Evolutionary conservation across 352 stramenopile genomes (phyloP), one percentile per base, ranked within the genome.

Genomic region (Globisporangium acanthophoron): DNA sequence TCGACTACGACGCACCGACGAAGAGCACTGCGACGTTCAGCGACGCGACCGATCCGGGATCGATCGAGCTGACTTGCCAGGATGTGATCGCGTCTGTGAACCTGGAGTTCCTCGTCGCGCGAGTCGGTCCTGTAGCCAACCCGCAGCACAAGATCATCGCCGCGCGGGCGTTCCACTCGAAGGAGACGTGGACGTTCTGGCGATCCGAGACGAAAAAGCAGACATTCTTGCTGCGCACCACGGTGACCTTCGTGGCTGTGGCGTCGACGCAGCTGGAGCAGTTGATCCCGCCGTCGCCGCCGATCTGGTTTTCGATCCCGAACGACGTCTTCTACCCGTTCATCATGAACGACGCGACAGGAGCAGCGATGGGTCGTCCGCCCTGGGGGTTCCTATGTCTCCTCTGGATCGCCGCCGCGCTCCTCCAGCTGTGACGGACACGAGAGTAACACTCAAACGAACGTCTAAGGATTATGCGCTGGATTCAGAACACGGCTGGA

Each of bases 261-360:
- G 27, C 58, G 43, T 49, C 56, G 13, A 54, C 54, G 3, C 47
- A 58, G 39, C 31, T 75, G 5, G 65, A 77, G 31, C 52, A 69
- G 20, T 65, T 76, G 29, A 69, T 78, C 43, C 70, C 70, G 1
- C 63, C 61, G n/a, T 54, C 73, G 8, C 73, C 73, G 18, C 61
- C 68, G 18, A 64, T 82, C 20, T 82, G 73, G 73, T 82, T 82
- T 37, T 73, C 73, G n/a, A 82, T 82, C 55, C 70, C 70, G 7
- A 79, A 55, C 57, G 73, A 79, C 35, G 66, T 82, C 11, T 82
- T 82, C 51, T 82, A 82, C 49, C 73, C 73, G 12, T 82, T 82
- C 63, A 61, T 70, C 5, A 49, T 82, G 35, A 78, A 58, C 37
- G 40, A 59, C 29, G 52, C 35, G 0, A 5, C 41, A 11, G 33